A percentile compares a stretch with the other conserved stretches of the same genome.
phyloP scores from a whole-genome alignment of 352 stramenopile species.

The Aphanomyces invadans region DNA sequence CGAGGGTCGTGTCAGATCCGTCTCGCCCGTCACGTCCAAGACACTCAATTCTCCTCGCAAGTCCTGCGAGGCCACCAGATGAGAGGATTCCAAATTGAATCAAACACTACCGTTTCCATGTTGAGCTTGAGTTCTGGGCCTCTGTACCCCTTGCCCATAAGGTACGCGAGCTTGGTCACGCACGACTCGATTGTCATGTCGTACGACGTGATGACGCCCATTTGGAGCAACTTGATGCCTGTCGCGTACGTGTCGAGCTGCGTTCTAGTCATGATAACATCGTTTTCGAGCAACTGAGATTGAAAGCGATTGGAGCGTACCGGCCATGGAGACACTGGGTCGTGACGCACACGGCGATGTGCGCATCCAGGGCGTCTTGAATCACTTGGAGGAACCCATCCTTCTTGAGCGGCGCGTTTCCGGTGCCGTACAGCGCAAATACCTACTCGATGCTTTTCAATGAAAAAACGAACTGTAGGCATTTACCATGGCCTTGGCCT shows the following conservation, averaged over 20 bases:
- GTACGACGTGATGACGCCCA: conserved; percentile 90
- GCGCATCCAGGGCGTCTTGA: conserved; percentile 53
- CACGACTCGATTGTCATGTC: conserved; percentile 96
- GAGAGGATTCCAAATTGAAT: too few species aligned
- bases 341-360: conserved; percentile 89
- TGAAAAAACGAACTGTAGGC: conserved; percentile 53
- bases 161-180: conserved; percentile 90
- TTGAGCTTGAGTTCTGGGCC: conserved; percentile 59
- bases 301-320: too few species aligned
- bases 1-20: not conserved
- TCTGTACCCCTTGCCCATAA: conserved; percentile 85
- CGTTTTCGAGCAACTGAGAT: too few species aligned
- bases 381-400: conserved; percentile 85
- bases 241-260: conserved; percentile 91
- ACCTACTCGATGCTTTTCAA: conserved; percentile 63
- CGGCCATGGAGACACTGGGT: conserved; percentile 92
- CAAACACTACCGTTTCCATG: conserved; percentile 68
- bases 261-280: too few species aligned
- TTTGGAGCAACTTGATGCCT: conserved; percentile 78
- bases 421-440: conserved; percentile 93
- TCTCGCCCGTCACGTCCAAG: conserved; percentile 1
- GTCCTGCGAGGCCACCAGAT: too few species aligned
- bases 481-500: conserved; percentile 31
- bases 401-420: conserved; percentile 89
- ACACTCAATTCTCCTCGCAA: conserved; percentile 14